These are phyloP conservation scores for Agrocybe pediades DNA, from an alignment of 768 basidiomycete species.

Conservation along the genomic window DNA sequence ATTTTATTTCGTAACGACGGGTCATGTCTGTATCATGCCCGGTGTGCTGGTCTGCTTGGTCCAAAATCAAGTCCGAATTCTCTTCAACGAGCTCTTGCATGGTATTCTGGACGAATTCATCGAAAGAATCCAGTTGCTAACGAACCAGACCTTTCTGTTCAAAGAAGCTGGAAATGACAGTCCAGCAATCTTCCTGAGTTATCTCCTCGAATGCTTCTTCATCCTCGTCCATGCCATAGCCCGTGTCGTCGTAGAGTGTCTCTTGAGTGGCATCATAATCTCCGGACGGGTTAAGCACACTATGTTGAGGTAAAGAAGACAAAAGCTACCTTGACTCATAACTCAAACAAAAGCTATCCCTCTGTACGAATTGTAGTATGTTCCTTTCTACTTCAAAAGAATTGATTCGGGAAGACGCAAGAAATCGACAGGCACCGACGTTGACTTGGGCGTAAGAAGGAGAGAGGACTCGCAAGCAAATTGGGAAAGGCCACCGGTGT, in stretches of 20 bases:
- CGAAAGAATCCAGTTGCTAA: conserved; percentile 97
- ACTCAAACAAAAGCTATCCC: conserved; percentile 19
- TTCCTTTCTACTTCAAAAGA: not conserved
- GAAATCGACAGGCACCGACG: not conserved
- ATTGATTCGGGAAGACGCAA: not conserved
- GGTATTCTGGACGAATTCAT: conserved; percentile 98
- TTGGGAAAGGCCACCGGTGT: not conserved
- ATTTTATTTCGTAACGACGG: conserved; percentile 95
- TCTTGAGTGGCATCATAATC: conserved; percentile 53
- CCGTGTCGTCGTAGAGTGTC: conserved; percentile 63
- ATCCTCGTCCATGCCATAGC: conserved; percentile 58
- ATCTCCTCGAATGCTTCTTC: conserved; percentile 76
- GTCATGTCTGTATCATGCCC: conserved; percentile 80
- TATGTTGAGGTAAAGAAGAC: conserved; percentile 22
- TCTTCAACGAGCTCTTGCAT: conserved; percentile 99
- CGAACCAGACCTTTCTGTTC: conserved; percentile 96
- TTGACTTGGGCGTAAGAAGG: not conserved
- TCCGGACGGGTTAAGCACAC: conserved; percentile 38
- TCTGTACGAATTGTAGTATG: not conserved
- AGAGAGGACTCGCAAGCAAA: not conserved
- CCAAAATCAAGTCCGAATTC: conserved; percentile 91
- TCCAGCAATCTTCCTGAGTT: conserved; percentile 94
- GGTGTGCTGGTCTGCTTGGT: conserved; percentile 95
- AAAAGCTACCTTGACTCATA: conserved; percentile 56
- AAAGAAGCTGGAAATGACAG: conserved; percentile 95